Evolutionary conservation across 345 rosid species (phyloP), one percentile per base, ranked within the genome.

Genomic region (Bruguiera parviflora): DNA sequence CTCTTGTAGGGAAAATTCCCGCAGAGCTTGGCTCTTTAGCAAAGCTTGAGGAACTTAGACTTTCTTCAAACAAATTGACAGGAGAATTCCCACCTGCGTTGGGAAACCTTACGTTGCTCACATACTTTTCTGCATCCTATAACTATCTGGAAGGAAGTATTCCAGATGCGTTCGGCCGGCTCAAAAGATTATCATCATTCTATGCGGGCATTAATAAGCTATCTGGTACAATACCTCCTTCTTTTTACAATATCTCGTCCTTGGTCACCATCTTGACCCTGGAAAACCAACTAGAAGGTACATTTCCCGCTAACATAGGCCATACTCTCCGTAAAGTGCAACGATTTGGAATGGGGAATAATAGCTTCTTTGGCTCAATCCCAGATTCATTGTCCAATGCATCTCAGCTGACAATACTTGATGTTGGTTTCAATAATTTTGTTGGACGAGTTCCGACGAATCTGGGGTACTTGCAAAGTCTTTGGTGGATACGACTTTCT

Each of bases 311-410:
- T 3, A 57, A 71, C 18, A 67, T 68, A 19, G 73, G 73, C 53
- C 13, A 65, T n/a, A 51, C 74, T 13, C 65, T 75, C 43, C 75
- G 67, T 3, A 63, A 71, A 43, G 49, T 52, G 1, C 0, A 6
- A 6, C 22, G 68, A 2, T 31, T 43, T 69, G 15, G 63, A 11
- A 22, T 71, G 4, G 77, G 73, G 39, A 29, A 1, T 1, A 78
- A 85, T 24, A 49, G 47, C 21, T 62, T 85, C 29, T 68, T 35
- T 0, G 86, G 85, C 8, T 9, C 28, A 10, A 73, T 82, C 33
- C 82, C 82, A 24, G 47, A 39, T 39, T 63, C 80, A 4, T 9
- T 83, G 15, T 32, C 76, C 22, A 83, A 83, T 71, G 75, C 73
- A 15, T 77, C 83, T 3, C 29, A 35, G 22, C 57, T 83, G 43